A percentile compares a stretch with the other conserved stretches of the same genome.
phyloP scores from a whole-genome alignment of 1,284 basidiomycete genomes.

The Acaromyces ingoldii region DNA sequence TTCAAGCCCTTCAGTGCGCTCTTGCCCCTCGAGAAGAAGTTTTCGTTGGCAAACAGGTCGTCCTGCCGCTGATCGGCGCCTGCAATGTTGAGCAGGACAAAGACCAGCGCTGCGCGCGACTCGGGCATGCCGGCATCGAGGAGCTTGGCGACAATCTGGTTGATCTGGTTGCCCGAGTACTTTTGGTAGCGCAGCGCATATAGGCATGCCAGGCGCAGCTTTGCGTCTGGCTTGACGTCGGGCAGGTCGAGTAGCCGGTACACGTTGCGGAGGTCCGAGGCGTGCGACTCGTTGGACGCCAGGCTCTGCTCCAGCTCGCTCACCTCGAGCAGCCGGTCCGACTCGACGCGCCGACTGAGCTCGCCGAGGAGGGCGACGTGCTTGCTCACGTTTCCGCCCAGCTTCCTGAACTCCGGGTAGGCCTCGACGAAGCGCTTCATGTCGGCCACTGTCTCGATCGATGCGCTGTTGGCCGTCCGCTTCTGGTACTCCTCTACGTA shows the following conservation, averaged over 20 bases:
- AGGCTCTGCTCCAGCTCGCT: constrained; percentile 95
- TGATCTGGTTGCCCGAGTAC: constrained; percentile 75
- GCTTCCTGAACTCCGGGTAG: constrained; percentile 92
- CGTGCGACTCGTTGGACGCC: constrained; percentile 77
- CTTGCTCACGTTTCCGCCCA: constrained; percentile 97
- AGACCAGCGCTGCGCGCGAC: constrained; percentile 86
- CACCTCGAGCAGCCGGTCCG: constrained; percentile 70
- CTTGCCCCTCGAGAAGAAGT: constrained; percentile 86
- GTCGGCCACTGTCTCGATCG: constrained; percentile 91
- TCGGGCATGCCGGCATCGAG: constrained; percentile 73
- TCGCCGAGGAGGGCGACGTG: constrained; percentile 96
- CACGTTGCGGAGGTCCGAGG: constrained; percentile 66
- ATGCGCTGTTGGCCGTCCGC: constrained; percentile 65
- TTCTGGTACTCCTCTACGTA: constrained; percentile 94
- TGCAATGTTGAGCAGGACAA: constrained; percentile 85
- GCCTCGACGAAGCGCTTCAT: constrained; percentile 77
- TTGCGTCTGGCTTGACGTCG: constrained; percentile 71
- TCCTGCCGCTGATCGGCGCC: constrained; percentile 95
- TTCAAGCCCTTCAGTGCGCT: constrained; percentile 93
- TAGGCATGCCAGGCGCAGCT: constrained; percentile 85
- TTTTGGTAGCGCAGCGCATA: constrained; percentile 95
- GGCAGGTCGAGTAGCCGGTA: constrained; percentile 53
- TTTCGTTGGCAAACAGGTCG: constrained; percentile 93
- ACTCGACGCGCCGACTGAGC: constrained; percentile 79
- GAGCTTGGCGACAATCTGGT: constrained; percentile 73